These are phyloP conservation scores for Alternaria alternata DNA, from an alignment of 2,329 filamentous ascomycete species.

Conservation along the genomic window DNA sequence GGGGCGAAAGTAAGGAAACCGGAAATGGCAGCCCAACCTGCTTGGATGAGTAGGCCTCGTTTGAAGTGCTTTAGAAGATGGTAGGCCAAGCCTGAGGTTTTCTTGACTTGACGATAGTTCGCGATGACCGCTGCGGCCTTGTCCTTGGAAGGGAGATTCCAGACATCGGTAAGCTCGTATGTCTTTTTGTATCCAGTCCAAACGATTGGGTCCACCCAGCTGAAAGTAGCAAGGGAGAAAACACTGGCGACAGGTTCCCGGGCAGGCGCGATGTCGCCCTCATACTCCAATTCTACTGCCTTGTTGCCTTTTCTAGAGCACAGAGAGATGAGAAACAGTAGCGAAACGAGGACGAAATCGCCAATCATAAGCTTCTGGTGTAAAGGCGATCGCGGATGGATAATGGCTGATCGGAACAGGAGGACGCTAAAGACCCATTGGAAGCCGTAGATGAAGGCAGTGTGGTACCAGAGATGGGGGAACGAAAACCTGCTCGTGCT, in stretches of 20 bases:
- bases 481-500: conserved; percentile 68
- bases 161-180: conserved; percentile 84
- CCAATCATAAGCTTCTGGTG: conserved; percentile 71
- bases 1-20: conserved; percentile 90
- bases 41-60: conserved; percentile 76
- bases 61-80: conserved; percentile 89
- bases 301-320: conserved; percentile 92
- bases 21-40: conserved; percentile 78
- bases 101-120: conserved; percentile 85
- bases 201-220: conserved; percentile 89
- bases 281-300: conserved; percentile 85
- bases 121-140: conserved; percentile 83
- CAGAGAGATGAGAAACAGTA: conserved; percentile 78
- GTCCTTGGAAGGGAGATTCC: conserved; percentile 88
- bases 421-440: conserved; percentile 82
- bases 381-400: conserved; percentile 73
- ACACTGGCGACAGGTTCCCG: conserved; percentile 87
- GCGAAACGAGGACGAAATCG: conserved; percentile 76
- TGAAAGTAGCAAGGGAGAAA: conserved; percentile 85
- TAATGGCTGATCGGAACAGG: conserved; percentile 83
- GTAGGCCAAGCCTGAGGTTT: conserved; percentile 78
- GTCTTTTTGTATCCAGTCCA: conserved; percentile 87
- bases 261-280: conserved; percentile 86
- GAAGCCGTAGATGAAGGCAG: conserved; percentile 79
- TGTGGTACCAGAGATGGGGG: conserved; percentile 89